These are phyloP conservation scores for Lithocarpus polystachyus DNA, from an alignment of 306 rosid species.

Conservation along the genomic window DNA sequence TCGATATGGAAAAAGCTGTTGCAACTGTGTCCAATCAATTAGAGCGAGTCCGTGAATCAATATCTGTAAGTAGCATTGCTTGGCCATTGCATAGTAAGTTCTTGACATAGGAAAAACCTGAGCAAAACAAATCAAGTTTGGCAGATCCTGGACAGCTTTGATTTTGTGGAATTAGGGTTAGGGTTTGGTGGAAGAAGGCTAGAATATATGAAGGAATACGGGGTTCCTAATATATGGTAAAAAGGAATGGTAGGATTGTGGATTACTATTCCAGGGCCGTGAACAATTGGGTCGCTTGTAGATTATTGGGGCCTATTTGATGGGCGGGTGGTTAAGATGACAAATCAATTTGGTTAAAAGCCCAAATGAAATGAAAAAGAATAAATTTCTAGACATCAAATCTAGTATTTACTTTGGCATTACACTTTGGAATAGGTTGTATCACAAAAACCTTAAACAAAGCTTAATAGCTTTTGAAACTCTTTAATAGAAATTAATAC, in stretches of 20 bases:
- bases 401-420: background rate
- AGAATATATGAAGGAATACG: no score
- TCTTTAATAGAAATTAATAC: background rate
- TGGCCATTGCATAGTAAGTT: slow-evolving; percentile 7
- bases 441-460: background rate
- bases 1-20: slow-evolving; percentile 69
- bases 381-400: background rate
- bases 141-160: no score
- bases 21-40: slow-evolving; percentile 64
- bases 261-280: background rate
- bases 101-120: no score
- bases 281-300: background rate
- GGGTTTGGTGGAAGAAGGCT: no score
- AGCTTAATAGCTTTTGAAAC: background rate
- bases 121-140: background rate
- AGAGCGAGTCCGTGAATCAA: slow-evolving; percentile 64
- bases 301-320: no score
- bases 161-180: no score
- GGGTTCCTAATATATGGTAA: no score
- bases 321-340: no score
- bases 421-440: background rate
- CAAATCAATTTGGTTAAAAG: no score
- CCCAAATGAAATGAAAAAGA: background rate
- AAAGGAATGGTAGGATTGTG: no score
- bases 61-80: slow-evolving; percentile 55